Percentiles rank a stretch among this genome's conserved stretches.
These are phyloP conservation scores for Phylloporus arenicola DNA, from an alignment of 768 basidiomycete species.

Conservation along the genomic window DNA sequence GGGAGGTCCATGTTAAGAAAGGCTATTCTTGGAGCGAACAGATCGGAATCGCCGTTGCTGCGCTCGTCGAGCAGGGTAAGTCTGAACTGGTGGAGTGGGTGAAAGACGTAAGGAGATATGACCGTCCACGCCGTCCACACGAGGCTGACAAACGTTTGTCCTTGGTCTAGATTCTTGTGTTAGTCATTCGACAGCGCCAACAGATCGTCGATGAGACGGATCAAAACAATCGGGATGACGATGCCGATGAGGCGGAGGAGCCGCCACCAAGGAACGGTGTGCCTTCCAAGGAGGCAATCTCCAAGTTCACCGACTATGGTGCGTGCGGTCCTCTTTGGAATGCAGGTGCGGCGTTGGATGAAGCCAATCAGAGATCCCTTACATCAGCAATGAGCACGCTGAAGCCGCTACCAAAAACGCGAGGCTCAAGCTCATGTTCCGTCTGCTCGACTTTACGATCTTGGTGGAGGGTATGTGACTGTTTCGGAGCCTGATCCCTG, in stretches of 20 bases:
- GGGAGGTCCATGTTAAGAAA: slow-evolving; percentile 78
- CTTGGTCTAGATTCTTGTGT: slow-evolving; percentile 48
- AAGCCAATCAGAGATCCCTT: slow-evolving; percentile 61
- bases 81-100: slow-evolving; percentile 70
- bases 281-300: slow-evolving; percentile 65
- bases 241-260: slow-evolving; percentile 31
- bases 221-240: slow-evolving; percentile 36
- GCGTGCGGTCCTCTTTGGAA: slow-evolving; percentile 27
- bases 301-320: slow-evolving; percentile 75
- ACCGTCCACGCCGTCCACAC: slow-evolving; percentile 16
- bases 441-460: slow-evolving; percentile 66
- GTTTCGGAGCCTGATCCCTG: neutral
- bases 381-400: slow-evolving; percentile 67
- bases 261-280: slow-evolving; percentile 23
- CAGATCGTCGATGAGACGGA: slow-evolving; percentile 60
- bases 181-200: slow-evolving; percentile 55
- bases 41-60: slow-evolving; percentile 77
- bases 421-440: slow-evolving; percentile 79
- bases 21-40: slow-evolving; percentile 88
- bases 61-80: slow-evolving; percentile 63
- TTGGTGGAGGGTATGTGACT: slow-evolving; percentile 54
- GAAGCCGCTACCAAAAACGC: slow-evolving; percentile 73
- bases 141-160: slow-evolving; percentile 14
- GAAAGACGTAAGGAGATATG: slow-evolving; percentile 58
- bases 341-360: slow-evolving; percentile 2